These are phyloP conservation scores for Tolypocladium amazonense DNA, from an alignment of 2,329 filamentous ascomycete species.

Conservation along the genomic window DNA sequence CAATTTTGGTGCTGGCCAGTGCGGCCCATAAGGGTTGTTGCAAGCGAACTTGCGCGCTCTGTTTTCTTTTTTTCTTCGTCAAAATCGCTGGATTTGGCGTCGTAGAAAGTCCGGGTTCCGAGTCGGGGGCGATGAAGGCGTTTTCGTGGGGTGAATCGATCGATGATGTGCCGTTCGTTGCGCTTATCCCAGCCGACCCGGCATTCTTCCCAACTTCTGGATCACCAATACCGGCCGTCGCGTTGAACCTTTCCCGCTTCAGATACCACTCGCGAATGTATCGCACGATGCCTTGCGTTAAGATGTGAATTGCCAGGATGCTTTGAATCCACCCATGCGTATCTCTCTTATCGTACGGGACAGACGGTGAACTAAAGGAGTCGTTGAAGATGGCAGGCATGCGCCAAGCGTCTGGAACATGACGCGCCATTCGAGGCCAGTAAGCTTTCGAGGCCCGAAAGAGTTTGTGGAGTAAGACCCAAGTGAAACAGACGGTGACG, in stretches of 20 bases:
- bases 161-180: not conserved
- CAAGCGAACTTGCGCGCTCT: slow-evolving; percentile 81
- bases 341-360: slow-evolving; percentile 44
- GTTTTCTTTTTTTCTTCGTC: slow-evolving; percentile 75
- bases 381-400: slow-evolving; percentile 34
- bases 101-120: slow-evolving; percentile 28
- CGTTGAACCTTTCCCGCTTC: slow-evolving; percentile 45
- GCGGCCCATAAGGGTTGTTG: slow-evolving; percentile 92
- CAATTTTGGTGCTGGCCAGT: slow-evolving; percentile 90
- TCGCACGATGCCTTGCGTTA: slow-evolving; percentile 62
- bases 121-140: slow-evolving; percentile 42
- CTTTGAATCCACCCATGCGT: slow-evolving; percentile 58
- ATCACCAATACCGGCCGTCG: slow-evolving; percentile 39
- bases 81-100: slow-evolving; percentile 30
- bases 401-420: slow-evolving; percentile 36
- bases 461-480: slow-evolving; percentile 49
- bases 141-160: slow-evolving; percentile 6
- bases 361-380: slow-evolving; percentile 28
- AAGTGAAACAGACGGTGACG: slow-evolving; percentile 58
- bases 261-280: slow-evolving; percentile 62
- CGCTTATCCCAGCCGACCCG: not conserved
- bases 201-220: slow-evolving; percentile 49
- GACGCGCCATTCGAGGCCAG: slow-evolving; percentile 33
- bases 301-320: slow-evolving; percentile 62
- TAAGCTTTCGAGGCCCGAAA: slow-evolving; percentile 37